Base-by-base conservation (phyloP, 495 filamentous ascomycete genomes). In the Xylaria cubensis region DNA sequence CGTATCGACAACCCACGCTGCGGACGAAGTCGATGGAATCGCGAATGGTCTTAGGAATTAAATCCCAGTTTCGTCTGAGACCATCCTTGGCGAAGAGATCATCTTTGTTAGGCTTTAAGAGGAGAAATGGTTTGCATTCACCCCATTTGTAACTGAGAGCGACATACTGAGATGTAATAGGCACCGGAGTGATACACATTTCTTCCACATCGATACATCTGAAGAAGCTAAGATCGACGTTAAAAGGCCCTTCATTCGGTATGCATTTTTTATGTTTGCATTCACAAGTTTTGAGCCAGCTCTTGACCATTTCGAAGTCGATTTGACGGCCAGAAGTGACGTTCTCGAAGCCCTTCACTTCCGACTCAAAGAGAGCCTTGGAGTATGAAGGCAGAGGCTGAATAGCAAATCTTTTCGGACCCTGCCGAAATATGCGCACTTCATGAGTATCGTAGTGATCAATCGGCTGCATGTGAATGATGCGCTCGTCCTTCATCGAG, bases 101-200 rank as follows among this genome's bases (percentile, higher is more conserved):
- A 7, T 51, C 51, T 21, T 72, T 73, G 67, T 80, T 75, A 17
- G 64, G 62, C 32, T 67, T 71, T 1, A 71, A 42, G 7, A 79
- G 73, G 39, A 67, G 73, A 19, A 73, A 71, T 10, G 75, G 71
- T 46, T 74, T 69, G 32, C 50, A 50, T n/a, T 71, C 71, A 17
- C 80, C 80, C 80, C 79, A 82, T 46, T 77, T 77, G 71, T 81
- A 82, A 26, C 80, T 80, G 9, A 82, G 70, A 8, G 80, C 78
- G 21, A 80, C 70, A 59, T 79, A 80, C 42, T 66, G 73, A 53
- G 59, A 73, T 7, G 51, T 69, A 8, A 56, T 67, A 15, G 58
- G 55, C 34, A 73, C 56, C 13, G 75, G 73, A 26, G 53, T 66
- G 19, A 79, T 70, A n/a, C 71, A 68, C 63, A 72, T 73, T 15